Evolutionary conservation across 768 basidiomycete species (phyloP).

Genomic region (Amanita subjunquillea): DNA sequence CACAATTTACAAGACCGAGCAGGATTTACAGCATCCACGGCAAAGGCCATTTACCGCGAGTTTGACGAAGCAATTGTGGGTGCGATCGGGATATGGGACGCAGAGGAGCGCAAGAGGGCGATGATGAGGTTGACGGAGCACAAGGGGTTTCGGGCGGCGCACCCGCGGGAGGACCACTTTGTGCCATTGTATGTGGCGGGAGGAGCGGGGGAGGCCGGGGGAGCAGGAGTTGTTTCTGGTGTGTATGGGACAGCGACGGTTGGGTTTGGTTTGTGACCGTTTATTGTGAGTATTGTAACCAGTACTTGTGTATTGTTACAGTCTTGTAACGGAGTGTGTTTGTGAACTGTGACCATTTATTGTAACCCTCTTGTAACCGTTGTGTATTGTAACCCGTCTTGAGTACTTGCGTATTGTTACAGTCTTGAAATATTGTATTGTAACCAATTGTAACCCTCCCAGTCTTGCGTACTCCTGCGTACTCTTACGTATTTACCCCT

Average conservation of each 20-base stretch:
- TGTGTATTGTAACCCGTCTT: no score
- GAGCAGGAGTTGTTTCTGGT: slow-evolving; percentile 36
- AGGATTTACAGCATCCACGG: slow-evolving; percentile 39
- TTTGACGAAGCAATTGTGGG: slow-evolving; percentile 53
- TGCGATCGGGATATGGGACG: slow-evolving; percentile 40
- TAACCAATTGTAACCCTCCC: no score
- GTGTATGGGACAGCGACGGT: slow-evolving; percentile 54
- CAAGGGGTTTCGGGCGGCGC: slow-evolving; percentile 50
- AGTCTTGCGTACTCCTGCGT: no score
- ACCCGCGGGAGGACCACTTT: slow-evolving; percentile 78
- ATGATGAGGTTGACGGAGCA: slow-evolving; percentile 47
- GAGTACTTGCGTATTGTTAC: no score
- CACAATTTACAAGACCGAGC: slow-evolving; percentile 54
- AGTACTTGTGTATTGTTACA: no score
- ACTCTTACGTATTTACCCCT: no score
- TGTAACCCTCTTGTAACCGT: no score
- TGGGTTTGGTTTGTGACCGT: slow-evolving; percentile 29
- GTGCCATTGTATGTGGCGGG: slow-evolving; percentile 71
- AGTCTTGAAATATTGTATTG: no score
- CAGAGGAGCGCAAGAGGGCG: slow-evolving; percentile 40
- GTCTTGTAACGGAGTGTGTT: no score
- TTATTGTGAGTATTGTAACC: no score
- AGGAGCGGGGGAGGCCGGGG: slow-evolving; percentile 55
- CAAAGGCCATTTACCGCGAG: slow-evolving; percentile 34
- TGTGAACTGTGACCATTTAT: no score